These are phyloP conservation scores for Arthrobotrys pseudoclavata DNA, from an alignment of 2,329 filamentous ascomycete species.

Conservation along the genomic window DNA sequence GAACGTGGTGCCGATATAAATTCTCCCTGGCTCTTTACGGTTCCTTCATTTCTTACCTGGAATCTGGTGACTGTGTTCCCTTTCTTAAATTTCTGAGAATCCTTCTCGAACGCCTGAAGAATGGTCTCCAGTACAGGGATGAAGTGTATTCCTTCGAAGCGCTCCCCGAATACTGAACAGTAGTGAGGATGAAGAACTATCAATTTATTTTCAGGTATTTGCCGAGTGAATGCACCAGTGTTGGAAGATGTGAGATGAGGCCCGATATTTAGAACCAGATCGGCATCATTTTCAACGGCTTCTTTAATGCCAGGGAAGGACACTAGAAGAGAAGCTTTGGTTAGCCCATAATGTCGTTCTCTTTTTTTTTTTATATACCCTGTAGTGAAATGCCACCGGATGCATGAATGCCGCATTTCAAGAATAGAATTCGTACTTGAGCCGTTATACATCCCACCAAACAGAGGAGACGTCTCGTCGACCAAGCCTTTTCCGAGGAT, in stretches of 20 bases:
- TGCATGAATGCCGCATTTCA: neutral
- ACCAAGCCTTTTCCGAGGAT: constrained; percentile 55
- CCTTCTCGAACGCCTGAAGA: constrained; percentile 61
- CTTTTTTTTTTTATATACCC: neutral
- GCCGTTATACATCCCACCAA: constrained; percentile 56
- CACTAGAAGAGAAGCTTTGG: constrained; percentile 13
- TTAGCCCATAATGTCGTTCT: neutral
- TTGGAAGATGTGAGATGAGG: constrained; percentile 54
- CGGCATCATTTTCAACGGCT: constrained; percentile 44
- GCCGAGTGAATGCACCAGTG: constrained; percentile 50
- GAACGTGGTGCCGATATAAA: neutral
- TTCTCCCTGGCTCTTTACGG: neutral
- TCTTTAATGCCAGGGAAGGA: constrained; percentile 56
- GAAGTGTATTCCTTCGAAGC: constrained; percentile 61
- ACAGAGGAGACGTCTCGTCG: constrained; percentile 45
- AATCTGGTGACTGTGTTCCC: constrained; percentile 36
- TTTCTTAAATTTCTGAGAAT: constrained; percentile 49
- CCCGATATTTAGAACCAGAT: constrained; percentile 54
- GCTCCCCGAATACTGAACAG: constrained; percentile 62
- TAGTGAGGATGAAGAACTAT: constrained; percentile 58
- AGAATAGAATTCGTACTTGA: constrained; percentile 28
- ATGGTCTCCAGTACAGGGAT: constrained; percentile 39
- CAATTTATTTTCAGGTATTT: constrained; percentile 53
- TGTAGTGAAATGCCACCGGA: neutral
- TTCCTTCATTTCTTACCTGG: constrained; percentile 47